phyloP scores from a whole-genome alignment of 2,329 filamentous ascomycete species.

The Myrmaecium sp. region DNA sequence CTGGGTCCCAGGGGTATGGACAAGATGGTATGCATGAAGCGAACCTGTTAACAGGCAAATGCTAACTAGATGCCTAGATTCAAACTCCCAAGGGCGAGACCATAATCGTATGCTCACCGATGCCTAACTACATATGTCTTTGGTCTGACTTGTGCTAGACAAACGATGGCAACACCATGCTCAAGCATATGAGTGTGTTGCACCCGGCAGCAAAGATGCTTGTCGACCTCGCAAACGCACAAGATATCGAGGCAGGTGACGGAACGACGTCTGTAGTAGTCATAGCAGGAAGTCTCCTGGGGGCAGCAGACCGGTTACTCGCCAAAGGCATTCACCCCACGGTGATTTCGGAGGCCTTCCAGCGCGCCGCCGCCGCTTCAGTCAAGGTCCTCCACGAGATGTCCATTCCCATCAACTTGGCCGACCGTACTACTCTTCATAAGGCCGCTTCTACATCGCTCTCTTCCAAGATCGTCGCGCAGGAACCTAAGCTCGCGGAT shows the following conservation, averaged over 20 bases:
- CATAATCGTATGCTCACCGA: constrained; percentile 48
- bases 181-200: constrained; percentile 98
- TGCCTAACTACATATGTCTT: constrained; percentile 8
- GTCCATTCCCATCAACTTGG: constrained; percentile 82
- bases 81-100: constrained; percentile 92
- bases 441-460: constrained; percentile 95
- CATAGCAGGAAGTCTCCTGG: constrained; percentile 86
- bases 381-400: constrained; percentile 87
- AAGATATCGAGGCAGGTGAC: constrained; percentile 96
- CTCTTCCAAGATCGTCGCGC: constrained; percentile 95
- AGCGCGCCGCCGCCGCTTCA: constrained; percentile 76
- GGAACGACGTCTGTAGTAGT: constrained; percentile 97
- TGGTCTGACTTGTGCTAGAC: constrained; percentile 33
- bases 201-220: constrained; percentile 99
- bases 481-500: constrained; percentile 89
- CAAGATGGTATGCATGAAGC: constrained; percentile 54
- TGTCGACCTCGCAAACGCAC: constrained; percentile 88
- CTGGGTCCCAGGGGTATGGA: constrained; percentile 95
- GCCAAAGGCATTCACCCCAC: constrained; percentile 88
- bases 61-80: constrained; percentile 36
- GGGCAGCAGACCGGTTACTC: constrained; percentile 80
- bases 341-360: constrained; percentile 94
- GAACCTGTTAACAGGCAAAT: constrained; percentile 8
- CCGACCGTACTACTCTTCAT: constrained; percentile 74
- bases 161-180: constrained; percentile 98